Conservation (phyloP, 2,329 filamentous ascomycete species). For the Mycocentrospora acerina region DNA sequence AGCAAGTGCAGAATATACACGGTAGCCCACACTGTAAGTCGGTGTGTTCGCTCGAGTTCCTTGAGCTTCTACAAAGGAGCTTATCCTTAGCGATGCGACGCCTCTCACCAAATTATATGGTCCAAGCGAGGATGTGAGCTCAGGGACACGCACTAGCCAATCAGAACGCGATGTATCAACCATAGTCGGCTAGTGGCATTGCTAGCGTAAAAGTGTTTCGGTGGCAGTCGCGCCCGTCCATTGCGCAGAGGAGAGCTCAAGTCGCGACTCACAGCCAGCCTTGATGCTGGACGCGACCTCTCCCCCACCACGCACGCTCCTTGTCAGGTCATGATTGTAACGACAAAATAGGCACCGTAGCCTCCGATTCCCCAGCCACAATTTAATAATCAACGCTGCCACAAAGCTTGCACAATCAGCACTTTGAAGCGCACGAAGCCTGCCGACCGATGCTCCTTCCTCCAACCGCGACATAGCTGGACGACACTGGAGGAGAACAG, state of each 20-base stretch:
- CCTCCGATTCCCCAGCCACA: constrained; percentile 24
- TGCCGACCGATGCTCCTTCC: constrained; percentile 28
- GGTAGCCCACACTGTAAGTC: too few relatives aligned
- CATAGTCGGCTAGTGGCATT: too few relatives aligned
- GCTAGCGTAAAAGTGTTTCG: too few relatives aligned
- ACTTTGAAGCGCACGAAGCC: constrained; percentile 19
- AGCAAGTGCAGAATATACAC: too few relatives aligned
- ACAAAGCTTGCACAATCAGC: constrained; percentile 9
- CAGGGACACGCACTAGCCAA: too few relatives aligned
- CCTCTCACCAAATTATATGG: too few relatives aligned
- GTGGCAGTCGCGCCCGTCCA: too few relatives aligned
- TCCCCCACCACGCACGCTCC: constrained; percentile 22
- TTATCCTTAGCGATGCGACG: too few relatives aligned
- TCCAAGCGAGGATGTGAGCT: too few relatives aligned
- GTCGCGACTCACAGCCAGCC: constrained; percentile 30
- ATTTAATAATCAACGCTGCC: constrained; percentile 17
- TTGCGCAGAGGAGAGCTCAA: constrained; percentile 17
- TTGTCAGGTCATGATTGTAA: constrained; percentile 34
- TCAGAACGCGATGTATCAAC: too few relatives aligned
- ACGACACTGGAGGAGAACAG: constrained; percentile 9
- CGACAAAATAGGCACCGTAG: constrained; percentile 21
- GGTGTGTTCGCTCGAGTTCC: too few relatives aligned
- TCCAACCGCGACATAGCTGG: constrained; percentile 14
- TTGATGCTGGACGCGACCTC: constrained; percentile 32
- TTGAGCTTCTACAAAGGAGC: too few relatives aligned